Evolutionary conservation across 352 stramenopile genomes (phyloP).

Genomic region (Hyaloperonospora brassicae): DNA sequence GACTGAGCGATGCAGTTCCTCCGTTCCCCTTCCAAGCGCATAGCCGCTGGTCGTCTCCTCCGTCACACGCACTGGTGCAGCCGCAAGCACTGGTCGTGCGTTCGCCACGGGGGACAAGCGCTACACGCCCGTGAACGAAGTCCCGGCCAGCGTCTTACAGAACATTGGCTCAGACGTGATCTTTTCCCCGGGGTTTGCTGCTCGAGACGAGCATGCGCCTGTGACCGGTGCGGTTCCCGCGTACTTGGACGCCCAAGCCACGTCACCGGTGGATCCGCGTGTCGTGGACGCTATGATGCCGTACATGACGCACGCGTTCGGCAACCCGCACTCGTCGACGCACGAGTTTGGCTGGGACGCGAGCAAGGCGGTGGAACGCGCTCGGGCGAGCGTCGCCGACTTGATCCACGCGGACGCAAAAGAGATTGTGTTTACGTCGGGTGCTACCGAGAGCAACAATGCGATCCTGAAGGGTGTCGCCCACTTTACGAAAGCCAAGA

Average conservation of each 20-base stretch:
- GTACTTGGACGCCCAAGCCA: conserved; percentile 96
- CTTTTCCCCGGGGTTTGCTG: conserved; percentile 78
- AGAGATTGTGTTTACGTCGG: conserved; percentile 99
- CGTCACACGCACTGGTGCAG: conserved; percentile 6
- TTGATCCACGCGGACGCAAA: conserved; percentile 94
- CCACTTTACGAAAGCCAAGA: conserved; percentile 92
- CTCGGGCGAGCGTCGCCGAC: conserved; percentile 77
- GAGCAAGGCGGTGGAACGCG: conserved; percentile 92
- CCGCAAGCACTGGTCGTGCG: conserved; percentile 5
- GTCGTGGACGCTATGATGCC: conserved; percentile 98
- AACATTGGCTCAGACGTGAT: conserved; percentile 67
- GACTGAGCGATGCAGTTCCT: too few species aligned
- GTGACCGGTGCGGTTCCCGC: conserved; percentile 74
- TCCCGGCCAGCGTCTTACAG: conserved; percentile 82
- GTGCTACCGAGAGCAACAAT: conserved; percentile 99
- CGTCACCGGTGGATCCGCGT: conserved; percentile 95
- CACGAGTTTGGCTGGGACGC: conserved; percentile 98
- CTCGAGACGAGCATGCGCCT: conserved; percentile 47
- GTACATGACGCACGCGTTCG: conserved; percentile 93
- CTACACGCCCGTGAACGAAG: conserved; percentile 73
- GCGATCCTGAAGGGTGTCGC: conserved; percentile 96
- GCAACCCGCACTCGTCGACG: conserved; percentile 98
- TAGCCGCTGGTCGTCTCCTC: background rate
- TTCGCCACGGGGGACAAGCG: conserved; percentile 60
- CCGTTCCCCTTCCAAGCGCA: too few species aligned